These are phyloP conservation scores for Rhododendron simsii DNA, from an alignment of 148 eudicot species.

Conservation along the genomic window DNA sequence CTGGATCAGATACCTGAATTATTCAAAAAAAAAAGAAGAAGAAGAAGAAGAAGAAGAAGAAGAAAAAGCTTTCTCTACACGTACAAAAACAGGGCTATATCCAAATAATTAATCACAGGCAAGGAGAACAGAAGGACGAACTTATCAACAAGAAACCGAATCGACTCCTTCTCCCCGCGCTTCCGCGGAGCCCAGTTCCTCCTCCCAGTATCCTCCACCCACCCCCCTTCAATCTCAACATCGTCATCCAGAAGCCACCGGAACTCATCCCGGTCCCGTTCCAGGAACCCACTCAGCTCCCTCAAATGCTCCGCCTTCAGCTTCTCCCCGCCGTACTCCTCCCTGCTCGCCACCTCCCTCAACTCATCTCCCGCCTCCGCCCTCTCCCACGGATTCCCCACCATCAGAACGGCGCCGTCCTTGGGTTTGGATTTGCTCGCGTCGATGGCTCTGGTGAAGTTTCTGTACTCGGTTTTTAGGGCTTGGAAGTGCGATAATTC, in stretches of 20 bases:
- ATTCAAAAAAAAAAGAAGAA: no score
- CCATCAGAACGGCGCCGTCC: slow-evolving; percentile 16
- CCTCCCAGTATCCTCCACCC: slow-evolving; percentile 25
- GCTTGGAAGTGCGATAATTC: slow-evolving; percentile 34
- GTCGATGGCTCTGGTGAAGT: slow-evolving; percentile 25
- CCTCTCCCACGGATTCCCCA: slow-evolving; percentile 78
- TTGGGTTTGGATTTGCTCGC: neutral
- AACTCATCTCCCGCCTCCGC: slow-evolving; percentile 42
- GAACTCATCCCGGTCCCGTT: slow-evolving; percentile 51
- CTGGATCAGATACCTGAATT: neutral
- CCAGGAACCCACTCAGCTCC: slow-evolving; percentile 66
- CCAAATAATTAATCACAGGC: neutral
- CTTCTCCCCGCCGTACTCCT: slow-evolving; percentile 30
- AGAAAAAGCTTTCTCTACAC: neutral
- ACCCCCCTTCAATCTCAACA: slow-evolving; percentile 50
- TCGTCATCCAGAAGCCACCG: slow-evolving; percentile 71
- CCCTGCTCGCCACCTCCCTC: slow-evolving; percentile 34
- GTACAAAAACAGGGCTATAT: neutral
- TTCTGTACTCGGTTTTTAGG: slow-evolving; percentile 53
- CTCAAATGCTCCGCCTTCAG: slow-evolving; percentile 58
- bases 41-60: neutral
- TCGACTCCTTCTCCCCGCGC: slow-evolving; percentile 48
- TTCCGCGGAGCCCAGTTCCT: slow-evolving; percentile 21
- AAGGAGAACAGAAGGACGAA: slow-evolving; percentile 19
- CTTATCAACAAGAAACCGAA: slow-evolving; percentile 68